Conservation (phyloP, 306 rosid species). For the Abrus pulchellus region DNA sequence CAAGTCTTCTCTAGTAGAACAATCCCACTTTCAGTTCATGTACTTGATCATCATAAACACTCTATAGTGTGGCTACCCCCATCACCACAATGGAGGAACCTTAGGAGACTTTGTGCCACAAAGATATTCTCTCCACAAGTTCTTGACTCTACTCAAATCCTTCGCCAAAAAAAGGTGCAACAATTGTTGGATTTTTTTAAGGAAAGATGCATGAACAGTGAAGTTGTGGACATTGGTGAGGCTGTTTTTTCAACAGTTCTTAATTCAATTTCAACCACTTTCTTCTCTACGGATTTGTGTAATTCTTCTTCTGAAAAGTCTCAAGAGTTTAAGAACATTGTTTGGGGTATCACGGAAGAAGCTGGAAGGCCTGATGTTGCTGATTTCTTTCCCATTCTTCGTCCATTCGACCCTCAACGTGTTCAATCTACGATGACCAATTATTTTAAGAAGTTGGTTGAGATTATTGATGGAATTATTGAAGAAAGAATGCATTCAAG, state of each 20-base stretch:
- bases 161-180: constrained; percentile 22
- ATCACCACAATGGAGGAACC: constrained; percentile 29
- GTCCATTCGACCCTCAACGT: constrained; percentile 36
- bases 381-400: constrained; percentile 36
- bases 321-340: constrained; percentile 29
- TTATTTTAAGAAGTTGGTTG: neutral
- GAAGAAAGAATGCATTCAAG: constrained; percentile 32
- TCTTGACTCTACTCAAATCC: constrained; percentile 31
- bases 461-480: constrained; percentile 40
- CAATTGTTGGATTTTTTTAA: constrained; percentile 30
- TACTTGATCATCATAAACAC: neutral
- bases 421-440: neutral
- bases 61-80: neutral
- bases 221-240: constrained; percentile 40
- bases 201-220: constrained; percentile 11
- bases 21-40: neutral
- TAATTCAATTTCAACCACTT: constrained; percentile 31
- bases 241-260: neutral
- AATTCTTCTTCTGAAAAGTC: constrained; percentile 5
- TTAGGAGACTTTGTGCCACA: constrained; percentile 37
- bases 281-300: constrained; percentile 38
- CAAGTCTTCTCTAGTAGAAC: constrained; percentile 17
- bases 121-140: constrained; percentile 33
- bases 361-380: constrained; percentile 41
- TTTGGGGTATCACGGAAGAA: constrained; percentile 8